These are phyloP conservation scores for Cercophora samala DNA, from an alignment of 495 filamentous ascomycete species.

Conservation along the genomic window DNA sequence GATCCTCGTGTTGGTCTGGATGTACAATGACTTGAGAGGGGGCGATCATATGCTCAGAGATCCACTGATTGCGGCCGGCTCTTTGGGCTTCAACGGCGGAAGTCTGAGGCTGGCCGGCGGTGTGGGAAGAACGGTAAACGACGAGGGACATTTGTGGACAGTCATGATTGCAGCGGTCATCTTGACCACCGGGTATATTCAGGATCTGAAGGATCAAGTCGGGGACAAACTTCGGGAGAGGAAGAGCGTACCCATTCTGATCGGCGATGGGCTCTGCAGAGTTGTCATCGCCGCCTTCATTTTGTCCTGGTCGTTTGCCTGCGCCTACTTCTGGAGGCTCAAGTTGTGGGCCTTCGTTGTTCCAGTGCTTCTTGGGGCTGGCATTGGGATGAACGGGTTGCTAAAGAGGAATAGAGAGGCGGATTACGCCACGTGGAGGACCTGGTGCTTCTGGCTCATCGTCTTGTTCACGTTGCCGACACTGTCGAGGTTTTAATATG, in stretches of 20 bases:
- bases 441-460: slow-evolving; percentile 10
- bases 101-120: slow-evolving; percentile 28
- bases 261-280: slow-evolving; percentile 9
- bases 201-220: slow-evolving; percentile 49
- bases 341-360: slow-evolving; percentile 1
- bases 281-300: slow-evolving; percentile 1
- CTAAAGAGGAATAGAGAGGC: slow-evolving; percentile 1
- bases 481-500: background rate
- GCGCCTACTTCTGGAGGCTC: slow-evolving; percentile 8
- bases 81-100: slow-evolving; percentile 35
- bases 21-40: slow-evolving; percentile 55
- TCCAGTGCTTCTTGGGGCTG: slow-evolving; percentile 6
- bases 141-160: slow-evolving; percentile 37
- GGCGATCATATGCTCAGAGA: slow-evolving; percentile 37
- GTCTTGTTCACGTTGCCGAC: slow-evolving; percentile 3
- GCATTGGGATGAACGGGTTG: slow-evolving; percentile 3
- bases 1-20: slow-evolving; percentile 42
- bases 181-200: slow-evolving; percentile 49
- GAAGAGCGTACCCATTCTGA: slow-evolving; percentile 25
- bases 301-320: slow-evolving; percentile 2
- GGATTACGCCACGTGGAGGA: slow-evolving; percentile 12
- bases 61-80: slow-evolving; percentile 46
- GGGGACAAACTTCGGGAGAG: slow-evolving; percentile 47
- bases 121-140: background rate
- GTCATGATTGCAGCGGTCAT: slow-evolving; percentile 44